Conservation (phyloP, 495 filamentous ascomycete species). For the Podospora didyma region DNA sequence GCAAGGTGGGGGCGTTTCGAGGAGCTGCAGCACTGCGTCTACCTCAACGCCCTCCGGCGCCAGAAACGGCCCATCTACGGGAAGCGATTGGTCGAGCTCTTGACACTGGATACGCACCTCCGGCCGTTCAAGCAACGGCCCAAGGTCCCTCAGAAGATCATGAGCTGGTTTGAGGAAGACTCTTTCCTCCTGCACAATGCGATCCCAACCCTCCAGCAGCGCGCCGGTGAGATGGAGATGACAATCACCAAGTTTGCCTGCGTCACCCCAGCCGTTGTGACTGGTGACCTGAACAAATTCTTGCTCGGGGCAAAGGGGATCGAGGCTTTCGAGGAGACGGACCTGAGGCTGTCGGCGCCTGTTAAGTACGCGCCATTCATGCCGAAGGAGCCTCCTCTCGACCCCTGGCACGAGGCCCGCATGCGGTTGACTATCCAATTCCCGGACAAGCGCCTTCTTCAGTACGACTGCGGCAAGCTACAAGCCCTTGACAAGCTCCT, state of each 20-base stretch:
- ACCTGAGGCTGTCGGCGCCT: constrained; percentile 41
- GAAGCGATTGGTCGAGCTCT: constrained; percentile 63
- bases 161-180: constrained; percentile 70
- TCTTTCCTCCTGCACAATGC: constrained; percentile 67
- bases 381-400: constrained; percentile 48
- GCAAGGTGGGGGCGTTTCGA: constrained; percentile 69
- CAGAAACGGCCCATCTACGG: constrained; percentile 80
- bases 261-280: constrained; percentile 82
- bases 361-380: constrained; percentile 45
- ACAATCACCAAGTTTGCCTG: constrained; percentile 86
- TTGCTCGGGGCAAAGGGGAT: constrained; percentile 58
- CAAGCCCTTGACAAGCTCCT: constrained; percentile 86
- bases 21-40: constrained; percentile 73
- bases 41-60: constrained; percentile 75
- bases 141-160: constrained; percentile 45
- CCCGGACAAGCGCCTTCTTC: constrained; percentile 88
- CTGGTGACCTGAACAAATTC: constrained; percentile 67
- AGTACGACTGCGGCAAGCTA: constrained; percentile 97
- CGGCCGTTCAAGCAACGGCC: constrained; percentile 54
- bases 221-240: constrained; percentile 63
- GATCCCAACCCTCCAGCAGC: constrained; percentile 68
- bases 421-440: constrained; percentile 94
- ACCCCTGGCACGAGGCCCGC: constrained; percentile 91
- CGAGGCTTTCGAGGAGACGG: constrained; percentile 52
- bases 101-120: constrained; percentile 57